Conservation (phyloP, 768 basidiomycete species). For the Hemileccinum impolitum region DNA sequence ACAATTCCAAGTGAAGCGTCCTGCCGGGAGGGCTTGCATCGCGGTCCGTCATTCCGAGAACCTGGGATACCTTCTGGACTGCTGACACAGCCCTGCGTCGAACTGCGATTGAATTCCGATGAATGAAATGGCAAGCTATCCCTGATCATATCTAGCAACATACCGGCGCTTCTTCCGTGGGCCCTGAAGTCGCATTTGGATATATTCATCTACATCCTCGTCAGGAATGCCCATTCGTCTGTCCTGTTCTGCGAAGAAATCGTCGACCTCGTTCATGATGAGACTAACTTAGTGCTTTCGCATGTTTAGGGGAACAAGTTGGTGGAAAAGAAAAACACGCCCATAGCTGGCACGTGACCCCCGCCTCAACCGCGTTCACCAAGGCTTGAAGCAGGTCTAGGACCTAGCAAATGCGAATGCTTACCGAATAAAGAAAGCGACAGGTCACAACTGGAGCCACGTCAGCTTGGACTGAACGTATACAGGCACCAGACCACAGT, state of each 20-base stretch:
- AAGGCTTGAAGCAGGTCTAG: too few species aligned
- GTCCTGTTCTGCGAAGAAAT: constrained; percentile 56
- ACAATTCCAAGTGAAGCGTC: neutral
- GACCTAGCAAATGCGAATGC: too few species aligned
- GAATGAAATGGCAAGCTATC: constrained; percentile 3
- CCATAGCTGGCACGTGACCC: too few species aligned
- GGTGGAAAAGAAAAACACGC: too few species aligned
- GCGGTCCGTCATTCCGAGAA: constrained; percentile 1
- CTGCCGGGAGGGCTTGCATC: neutral
- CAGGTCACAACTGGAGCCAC: too few species aligned
- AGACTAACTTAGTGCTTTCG: neutral
- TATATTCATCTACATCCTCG: constrained; percentile 49
- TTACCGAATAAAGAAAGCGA: too few species aligned
- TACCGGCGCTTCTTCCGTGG: constrained; percentile 17
- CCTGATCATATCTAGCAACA: neutral
- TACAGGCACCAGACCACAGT: too few species aligned
- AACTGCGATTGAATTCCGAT: constrained; percentile 4
- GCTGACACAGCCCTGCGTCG: neutral
- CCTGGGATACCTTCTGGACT: neutral
- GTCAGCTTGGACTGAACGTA: too few species aligned
- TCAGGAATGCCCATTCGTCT: constrained; percentile 50
- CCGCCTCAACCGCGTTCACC: too few species aligned
- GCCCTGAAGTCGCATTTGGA: constrained; percentile 29
- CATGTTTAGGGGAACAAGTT: neutral
- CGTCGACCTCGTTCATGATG: constrained; percentile 36